Percentiles rank a stretch among this genome's conserved stretches.
phyloP scores from a whole-genome alignment of 768 basidiomycete genomes.

The Kwoniella botswanensis region DNA sequence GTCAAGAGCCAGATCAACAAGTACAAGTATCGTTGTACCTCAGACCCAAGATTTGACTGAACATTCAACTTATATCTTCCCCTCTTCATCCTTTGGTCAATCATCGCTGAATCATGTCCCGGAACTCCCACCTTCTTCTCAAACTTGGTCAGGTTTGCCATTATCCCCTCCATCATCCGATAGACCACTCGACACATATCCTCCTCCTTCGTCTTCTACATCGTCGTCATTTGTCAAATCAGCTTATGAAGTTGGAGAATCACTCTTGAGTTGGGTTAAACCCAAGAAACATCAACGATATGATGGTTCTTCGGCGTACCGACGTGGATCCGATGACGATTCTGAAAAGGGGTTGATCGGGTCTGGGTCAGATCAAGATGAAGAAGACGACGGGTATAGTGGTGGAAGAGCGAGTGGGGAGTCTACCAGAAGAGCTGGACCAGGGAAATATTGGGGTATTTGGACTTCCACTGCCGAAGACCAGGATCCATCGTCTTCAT shows the following conservation, averaged over 20 bases:
- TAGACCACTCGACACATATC: background rate
- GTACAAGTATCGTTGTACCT: conserved; percentile 45
- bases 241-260: conserved; percentile 42
- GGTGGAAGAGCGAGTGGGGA: conserved; percentile 15
- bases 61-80: conserved; percentile 23
- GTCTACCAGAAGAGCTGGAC: background rate
- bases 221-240: conserved; percentile 23
- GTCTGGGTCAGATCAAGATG: conserved; percentile 35
- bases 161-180: conserved; percentile 7
- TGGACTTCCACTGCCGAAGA: conserved; percentile 18
- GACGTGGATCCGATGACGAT: conserved; percentile 29
- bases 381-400: conserved; percentile 5
- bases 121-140: conserved; percentile 1
- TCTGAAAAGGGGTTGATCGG: conserved; percentile 32
- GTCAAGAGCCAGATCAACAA: conserved; percentile 46
- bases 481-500: conserved; percentile 8
- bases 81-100: background rate
- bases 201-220: background rate
- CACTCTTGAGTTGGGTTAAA: conserved; percentile 25
- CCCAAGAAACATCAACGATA: conserved; percentile 8
- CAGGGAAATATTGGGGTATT: conserved; percentile 34
- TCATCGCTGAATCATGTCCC: conserved; percentile 7
- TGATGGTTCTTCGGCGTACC: background rate
- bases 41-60: conserved; percentile 12
- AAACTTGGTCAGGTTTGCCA: conserved; percentile 7